phyloP scores from a whole-genome alignment of 2,329 filamentous ascomycete species.

The Botrytis elliptica region DNA sequence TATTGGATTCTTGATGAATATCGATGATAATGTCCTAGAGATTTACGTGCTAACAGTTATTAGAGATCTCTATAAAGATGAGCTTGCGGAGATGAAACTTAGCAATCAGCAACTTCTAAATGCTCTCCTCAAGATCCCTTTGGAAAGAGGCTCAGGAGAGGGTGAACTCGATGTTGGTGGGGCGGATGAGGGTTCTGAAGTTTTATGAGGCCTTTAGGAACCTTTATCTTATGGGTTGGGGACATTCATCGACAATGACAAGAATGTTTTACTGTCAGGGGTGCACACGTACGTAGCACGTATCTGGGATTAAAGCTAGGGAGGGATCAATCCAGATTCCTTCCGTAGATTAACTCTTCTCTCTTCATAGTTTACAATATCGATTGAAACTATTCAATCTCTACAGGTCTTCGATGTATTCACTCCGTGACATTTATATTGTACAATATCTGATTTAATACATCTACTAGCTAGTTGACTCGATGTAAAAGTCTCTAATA shows the following conservation, averaged over 20 bases:
- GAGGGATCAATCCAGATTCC: too few relatives aligned
- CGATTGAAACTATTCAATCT: too few relatives aligned
- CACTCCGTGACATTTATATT: too few relatives aligned
- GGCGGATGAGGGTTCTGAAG: too few relatives aligned
- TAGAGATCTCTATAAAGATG: background rate
- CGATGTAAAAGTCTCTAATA: background rate
- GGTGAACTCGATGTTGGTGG: background rate
- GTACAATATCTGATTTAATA: background rate
- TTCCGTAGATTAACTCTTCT: too few relatives aligned
- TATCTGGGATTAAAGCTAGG: too few relatives aligned
- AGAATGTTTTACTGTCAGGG: background rate
- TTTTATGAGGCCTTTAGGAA: background rate
- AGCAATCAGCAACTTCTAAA: background rate
- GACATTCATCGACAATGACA: background rate
- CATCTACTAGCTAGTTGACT: background rate
- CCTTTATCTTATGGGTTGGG: background rate
- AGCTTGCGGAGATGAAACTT: background rate
- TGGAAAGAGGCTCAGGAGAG: background rate
- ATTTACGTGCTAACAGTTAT: background rate
- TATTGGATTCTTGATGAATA: background rate
- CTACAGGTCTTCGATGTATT: too few relatives aligned
- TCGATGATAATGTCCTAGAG: background rate
- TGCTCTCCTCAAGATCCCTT: background rate
- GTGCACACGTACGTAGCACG: too few relatives aligned
- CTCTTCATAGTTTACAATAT: too few relatives aligned